phyloP scores from a whole-genome alignment of 768 basidiomycete species.

The Pseudohyphozyma bogoriensis region DNA sequence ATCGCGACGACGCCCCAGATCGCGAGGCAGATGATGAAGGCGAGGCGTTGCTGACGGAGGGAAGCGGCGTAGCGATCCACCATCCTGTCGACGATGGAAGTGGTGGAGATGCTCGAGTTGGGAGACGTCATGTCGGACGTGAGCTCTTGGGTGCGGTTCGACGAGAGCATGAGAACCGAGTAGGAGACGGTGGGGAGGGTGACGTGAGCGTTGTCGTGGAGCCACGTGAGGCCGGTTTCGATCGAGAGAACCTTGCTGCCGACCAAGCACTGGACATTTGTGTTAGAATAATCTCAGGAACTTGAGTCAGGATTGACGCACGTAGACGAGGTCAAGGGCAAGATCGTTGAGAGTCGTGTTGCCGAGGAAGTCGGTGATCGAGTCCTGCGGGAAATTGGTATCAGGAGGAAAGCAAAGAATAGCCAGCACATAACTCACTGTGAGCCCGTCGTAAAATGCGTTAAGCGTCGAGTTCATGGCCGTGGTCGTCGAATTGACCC shows the following conservation, averaged over 20 bases:
- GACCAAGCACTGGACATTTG: constrained; percentile 52
- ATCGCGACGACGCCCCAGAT: constrained; percentile 76
- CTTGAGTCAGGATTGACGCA: background rate
- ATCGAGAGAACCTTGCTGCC: constrained; percentile 82
- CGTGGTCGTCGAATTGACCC: constrained; percentile 83
- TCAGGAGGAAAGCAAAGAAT: background rate
- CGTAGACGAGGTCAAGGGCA: constrained; percentile 68
- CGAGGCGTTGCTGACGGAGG: constrained; percentile 68
- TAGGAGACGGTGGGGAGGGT: constrained; percentile 69
- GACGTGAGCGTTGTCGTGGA: constrained; percentile 75
- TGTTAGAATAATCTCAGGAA: background rate
- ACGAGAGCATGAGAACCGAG: constrained; percentile 65
- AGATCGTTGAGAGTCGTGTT: constrained; percentile 71
- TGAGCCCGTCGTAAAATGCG: constrained; percentile 75
- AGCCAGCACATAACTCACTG: constrained; percentile 37
- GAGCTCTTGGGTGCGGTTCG: constrained; percentile 58
- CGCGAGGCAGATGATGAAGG: constrained; percentile 71
- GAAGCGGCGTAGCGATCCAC: constrained; percentile 61
- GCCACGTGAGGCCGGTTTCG: constrained; percentile 78
- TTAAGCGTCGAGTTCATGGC: constrained; percentile 77
- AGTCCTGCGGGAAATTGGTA: background rate
- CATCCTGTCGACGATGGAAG: constrained; percentile 58
- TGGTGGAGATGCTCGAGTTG: constrained; percentile 39
- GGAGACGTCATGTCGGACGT: constrained; percentile 57
- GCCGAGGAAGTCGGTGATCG: constrained; percentile 47